phyloP scores from a whole-genome alignment of 2,329 filamentous ascomycete species.

The Phaeosphaeria sp. region DNA sequence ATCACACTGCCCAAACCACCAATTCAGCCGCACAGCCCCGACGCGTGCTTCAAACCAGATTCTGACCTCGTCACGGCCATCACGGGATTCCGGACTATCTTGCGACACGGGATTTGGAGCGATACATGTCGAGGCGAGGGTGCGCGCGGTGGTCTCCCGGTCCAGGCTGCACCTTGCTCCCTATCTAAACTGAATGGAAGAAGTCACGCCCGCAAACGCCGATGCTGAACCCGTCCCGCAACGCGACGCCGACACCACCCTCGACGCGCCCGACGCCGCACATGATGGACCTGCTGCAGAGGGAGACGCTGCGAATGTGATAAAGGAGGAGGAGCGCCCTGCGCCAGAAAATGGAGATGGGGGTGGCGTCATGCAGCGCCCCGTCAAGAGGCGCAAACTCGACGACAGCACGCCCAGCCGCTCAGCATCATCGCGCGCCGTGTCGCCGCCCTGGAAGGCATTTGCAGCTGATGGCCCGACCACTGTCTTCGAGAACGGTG shows the following conservation, averaged over 20 bases:
- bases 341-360: slow-evolving; percentile 25
- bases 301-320: slow-evolving; percentile 34
- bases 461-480: slow-evolving; percentile 85
- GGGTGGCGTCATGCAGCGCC: slow-evolving; percentile 36
- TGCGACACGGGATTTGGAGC: slow-evolving; percentile 30
- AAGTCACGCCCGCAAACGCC: slow-evolving; percentile 38
- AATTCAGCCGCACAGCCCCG: slow-evolving; percentile 33
- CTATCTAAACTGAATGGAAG: slow-evolving; percentile 38
- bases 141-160: slow-evolving; percentile 44
- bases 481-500: slow-evolving; percentile 73
- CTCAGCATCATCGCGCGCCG: slow-evolving; percentile 54
- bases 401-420: slow-evolving; percentile 45
- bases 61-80: slow-evolving; percentile 39
- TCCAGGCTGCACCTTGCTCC: slow-evolving; percentile 33
- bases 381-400: slow-evolving; percentile 69
- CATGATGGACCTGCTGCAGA: slow-evolving; percentile 18
- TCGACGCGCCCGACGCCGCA: slow-evolving; percentile 24
- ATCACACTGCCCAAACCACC: slow-evolving; percentile 25
- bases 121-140: slow-evolving; percentile 39
- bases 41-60: slow-evolving; percentile 32
- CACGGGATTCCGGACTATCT: slow-evolving; percentile 20
- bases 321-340: slow-evolving; percentile 32
- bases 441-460: slow-evolving; percentile 94
- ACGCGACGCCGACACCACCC: slow-evolving; percentile 27
- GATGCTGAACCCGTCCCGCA: slow-evolving; percentile 37